Percentiles rank a stretch among this genome's conserved stretches.
Conservation (phyloP, 192 early-diverging fungal genomes). For the Spizellomyces sp. region DNA sequence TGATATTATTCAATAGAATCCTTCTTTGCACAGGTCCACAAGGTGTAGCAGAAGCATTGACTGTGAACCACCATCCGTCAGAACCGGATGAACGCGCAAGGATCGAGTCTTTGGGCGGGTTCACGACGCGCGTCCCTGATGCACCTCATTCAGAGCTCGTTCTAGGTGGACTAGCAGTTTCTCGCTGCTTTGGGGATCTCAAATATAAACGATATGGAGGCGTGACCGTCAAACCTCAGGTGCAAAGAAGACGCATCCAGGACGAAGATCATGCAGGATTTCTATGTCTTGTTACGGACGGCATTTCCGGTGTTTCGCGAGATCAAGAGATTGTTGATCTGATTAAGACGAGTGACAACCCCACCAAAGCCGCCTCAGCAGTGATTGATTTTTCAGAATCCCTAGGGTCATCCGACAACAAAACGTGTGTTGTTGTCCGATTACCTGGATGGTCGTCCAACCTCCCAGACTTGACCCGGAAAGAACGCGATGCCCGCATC, state of each 20-base stretch:
- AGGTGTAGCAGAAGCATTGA: slow-evolving; percentile 12
- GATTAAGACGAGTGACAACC: slow-evolving; percentile 1
- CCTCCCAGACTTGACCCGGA: not conserved
- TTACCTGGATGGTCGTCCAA: not conserved
- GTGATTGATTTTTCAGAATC: slow-evolving; percentile 11
- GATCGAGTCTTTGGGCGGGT: slow-evolving; percentile 18
- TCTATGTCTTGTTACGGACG: slow-evolving; percentile 18
- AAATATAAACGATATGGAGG: slow-evolving; percentile 19
- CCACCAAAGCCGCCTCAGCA: not conserved
- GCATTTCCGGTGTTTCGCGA: slow-evolving; percentile 2
- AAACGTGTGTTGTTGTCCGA: slow-evolving; percentile 9
- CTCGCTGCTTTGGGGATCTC: slow-evolving; percentile 16
- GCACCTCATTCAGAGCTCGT: slow-evolving; percentile 10
- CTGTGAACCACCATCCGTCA: slow-evolving; percentile 8
- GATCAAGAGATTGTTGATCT: slow-evolving; percentile 21
- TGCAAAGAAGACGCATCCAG: not conserved
- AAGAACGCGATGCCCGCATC: not conserved
- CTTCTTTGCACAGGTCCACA: not conserved
- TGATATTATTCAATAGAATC: not conserved
- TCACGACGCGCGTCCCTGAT: not conserved
- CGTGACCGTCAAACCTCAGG: slow-evolving; percentile 12
- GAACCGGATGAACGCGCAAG: not conserved
- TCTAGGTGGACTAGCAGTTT: slow-evolving; percentile 16
- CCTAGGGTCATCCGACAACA: slow-evolving; percentile 23
- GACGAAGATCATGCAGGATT: slow-evolving; percentile 15